Evolutionary conservation across 139 green algal genomes (phyloP), one percentile per base, ranked within the genome.

Genomic region (Coelastrella sp.): DNA sequence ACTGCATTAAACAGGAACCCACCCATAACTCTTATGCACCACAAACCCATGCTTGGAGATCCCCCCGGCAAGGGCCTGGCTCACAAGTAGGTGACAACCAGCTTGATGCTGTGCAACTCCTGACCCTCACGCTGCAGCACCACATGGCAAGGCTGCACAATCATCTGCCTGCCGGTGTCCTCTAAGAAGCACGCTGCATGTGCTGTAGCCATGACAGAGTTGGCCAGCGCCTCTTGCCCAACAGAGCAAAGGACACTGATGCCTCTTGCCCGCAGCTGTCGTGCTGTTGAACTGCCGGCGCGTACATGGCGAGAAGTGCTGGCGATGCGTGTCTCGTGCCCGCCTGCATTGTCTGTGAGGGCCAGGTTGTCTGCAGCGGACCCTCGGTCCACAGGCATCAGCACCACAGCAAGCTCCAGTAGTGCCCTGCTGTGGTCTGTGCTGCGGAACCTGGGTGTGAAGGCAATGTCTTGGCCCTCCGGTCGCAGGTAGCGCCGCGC

Each of bases 31-130:
- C 35, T 49, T 49, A 49, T 49, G 35, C 35, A 49, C 35, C 35
- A 49, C 35, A 49, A 49, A 49, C 35, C 35, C 35, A 49, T 49
- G 35, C 35, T 49, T 49, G 35, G 35, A 49, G 35, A 49, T 49
- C 35, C 35, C 35, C 35, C 35, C 35, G 1, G 35, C 35, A 49
- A 49, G 35, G 35, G 1, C 35, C 35, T 49, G 35, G 3, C 14
- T 70, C 63, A 70, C n/a, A 76, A 25, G 68, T 80, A 88, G 27
- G 17, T 88, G 14, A 80, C 66, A 8, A 88, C 83, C 35, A 88
- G 66, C 83, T 88, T 88, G 83, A 88, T 75, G 83, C 66, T 68
- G 66, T 88, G 83, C 83, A 88, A 66, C 66, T 88, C 83, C 60
- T 88, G 83, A 6, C 60, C 60, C 4, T 72, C 83, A 15, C 83